phyloP scores from a whole-genome alignment of 768 basidiomycete species.

The Butyriboletus loyo region DNA sequence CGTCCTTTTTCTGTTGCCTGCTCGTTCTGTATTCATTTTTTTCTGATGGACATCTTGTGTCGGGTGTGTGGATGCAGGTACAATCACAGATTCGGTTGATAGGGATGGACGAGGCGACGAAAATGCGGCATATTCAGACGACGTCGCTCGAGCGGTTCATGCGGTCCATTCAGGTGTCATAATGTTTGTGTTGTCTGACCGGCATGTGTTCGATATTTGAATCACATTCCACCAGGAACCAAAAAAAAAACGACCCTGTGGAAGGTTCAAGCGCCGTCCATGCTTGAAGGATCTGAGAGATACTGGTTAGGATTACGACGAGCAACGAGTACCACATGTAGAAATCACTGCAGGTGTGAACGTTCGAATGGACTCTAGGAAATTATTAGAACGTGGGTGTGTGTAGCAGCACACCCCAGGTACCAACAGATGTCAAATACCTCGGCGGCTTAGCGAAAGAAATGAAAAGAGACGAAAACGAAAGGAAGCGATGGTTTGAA shows the following conservation, averaged over 20 bases:
- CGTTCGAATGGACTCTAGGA: neutral
- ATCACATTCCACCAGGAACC: conserved; percentile 5
- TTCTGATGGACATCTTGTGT: neutral
- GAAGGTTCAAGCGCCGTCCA: neutral
- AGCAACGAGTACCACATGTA: neutral
- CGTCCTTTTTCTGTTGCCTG: conserved; percentile 25
- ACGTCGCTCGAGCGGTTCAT: conserved; percentile 63
- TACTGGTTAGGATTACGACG: neutral
- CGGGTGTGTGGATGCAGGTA: conserved; percentile 15
- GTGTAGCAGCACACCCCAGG: too few relatives aligned
- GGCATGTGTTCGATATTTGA: conserved; percentile 17
- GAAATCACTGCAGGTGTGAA: neutral
- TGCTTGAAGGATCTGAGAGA: too few relatives aligned
- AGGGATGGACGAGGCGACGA: conserved; percentile 55
- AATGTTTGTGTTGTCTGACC: conserved; percentile 6
- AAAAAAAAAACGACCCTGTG: neutral
- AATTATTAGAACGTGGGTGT: too few relatives aligned
- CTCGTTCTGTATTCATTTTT: neutral
- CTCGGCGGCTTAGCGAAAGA: too few relatives aligned
- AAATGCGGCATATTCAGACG: conserved; percentile 61
- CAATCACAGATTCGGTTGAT: conserved; percentile 45
- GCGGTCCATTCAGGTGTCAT: conserved; percentile 46
- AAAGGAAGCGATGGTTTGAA: too few relatives aligned
- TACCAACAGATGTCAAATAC: too few relatives aligned
- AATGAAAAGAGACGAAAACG: too few relatives aligned